These are phyloP conservation scores for Mrakia gelida DNA, from an alignment of 768 basidiomycete genomes.

Conservation along the genomic window DNA sequence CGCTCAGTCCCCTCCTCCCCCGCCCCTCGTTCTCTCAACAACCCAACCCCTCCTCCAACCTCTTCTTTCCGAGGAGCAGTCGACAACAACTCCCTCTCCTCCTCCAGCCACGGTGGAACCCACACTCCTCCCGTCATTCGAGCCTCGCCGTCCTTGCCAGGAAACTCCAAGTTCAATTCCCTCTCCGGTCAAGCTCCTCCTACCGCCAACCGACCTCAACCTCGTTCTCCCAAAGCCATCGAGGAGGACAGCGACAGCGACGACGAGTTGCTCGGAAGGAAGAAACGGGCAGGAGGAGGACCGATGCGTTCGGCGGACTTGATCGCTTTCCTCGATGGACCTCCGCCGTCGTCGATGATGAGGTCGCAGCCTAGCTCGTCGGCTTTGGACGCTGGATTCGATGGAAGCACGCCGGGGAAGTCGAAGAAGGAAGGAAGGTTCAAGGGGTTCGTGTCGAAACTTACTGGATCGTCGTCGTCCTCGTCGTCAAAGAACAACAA, in stretches of 20 bases:
- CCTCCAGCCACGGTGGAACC: not conserved
- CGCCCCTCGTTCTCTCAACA: not conserved
- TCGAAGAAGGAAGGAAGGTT: constrained; percentile 8
- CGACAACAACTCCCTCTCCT: not conserved
- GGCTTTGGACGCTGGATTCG: not conserved
- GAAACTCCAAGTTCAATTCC: not conserved
- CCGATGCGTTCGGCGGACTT: constrained; percentile 9
- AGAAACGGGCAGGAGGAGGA: not conserved
- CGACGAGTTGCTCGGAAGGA: not conserved
- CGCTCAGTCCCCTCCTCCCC: constrained; percentile 12
- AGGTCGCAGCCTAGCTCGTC: not conserved
- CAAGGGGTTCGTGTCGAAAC: constrained; percentile 18
- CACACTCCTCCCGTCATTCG: not conserved
- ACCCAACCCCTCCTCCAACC: not conserved
- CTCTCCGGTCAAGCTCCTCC: not conserved
- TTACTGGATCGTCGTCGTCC: not conserved
- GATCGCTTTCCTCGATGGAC: constrained; percentile 11
- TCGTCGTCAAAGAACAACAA: not conserved
- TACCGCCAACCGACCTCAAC: not conserved
- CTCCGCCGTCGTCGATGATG: not conserved
- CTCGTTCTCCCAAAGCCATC: constrained; percentile 15
- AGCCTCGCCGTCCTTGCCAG: not conserved
- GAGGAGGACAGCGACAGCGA: constrained; percentile 18
- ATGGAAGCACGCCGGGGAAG: not conserved
- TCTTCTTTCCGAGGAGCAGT: not conserved